Base-by-base conservation (phyloP, 23 red algal genomes). In the Gracilariopsis chorda region DNA sequence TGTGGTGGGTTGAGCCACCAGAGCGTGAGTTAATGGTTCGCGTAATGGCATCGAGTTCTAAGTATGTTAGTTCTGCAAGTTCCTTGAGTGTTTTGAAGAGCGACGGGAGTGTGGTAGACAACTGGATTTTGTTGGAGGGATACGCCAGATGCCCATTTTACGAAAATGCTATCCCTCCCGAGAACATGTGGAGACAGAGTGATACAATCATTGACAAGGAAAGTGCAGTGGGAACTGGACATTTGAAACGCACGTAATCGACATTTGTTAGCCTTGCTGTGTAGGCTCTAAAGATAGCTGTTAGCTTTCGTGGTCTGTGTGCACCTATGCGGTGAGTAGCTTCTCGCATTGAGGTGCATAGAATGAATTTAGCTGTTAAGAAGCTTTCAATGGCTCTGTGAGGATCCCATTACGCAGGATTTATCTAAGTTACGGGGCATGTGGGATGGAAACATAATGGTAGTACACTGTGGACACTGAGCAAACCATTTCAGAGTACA, bases 41-140 rank as follows among this genome's bases (percentile, higher is more conserved):
- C 8, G 25, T 81, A 13, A 7, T 52, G 25, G 21, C 21, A 13
- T 10, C 28, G 0, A 25, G 46, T 40, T 0, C 13, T 25, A 27
- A 51, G 23, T 24, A 21, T 19, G 37, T 21, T 20, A 27, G 0
- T 23, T 8, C 13, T 12, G 28, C 23, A 7, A 81, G 57, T 81
- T 9, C 57, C 7, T 57, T 81, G 21, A 24, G 77, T 37, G 77
- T 47, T 67, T 28, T 25, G 23, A 35, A 81, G 25, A 40, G 20
- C 11, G 13, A 81, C 23, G 77, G 77, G 27, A 59, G 44, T n/a
- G 61, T 51, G 5, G 44, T 87, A 16, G 83, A 87, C 49, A 70
- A 37, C 30, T 87, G 83, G 83, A 20, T 73, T 48, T 73, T 87
- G 64, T 42, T 87, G 33, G 83, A 87, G 16, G 83, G 83, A 9